These are phyloP conservation scores for Coemansia sp. DNA, from an alignment of 192 early-diverging fungal species.

Conservation along the genomic window DNA sequence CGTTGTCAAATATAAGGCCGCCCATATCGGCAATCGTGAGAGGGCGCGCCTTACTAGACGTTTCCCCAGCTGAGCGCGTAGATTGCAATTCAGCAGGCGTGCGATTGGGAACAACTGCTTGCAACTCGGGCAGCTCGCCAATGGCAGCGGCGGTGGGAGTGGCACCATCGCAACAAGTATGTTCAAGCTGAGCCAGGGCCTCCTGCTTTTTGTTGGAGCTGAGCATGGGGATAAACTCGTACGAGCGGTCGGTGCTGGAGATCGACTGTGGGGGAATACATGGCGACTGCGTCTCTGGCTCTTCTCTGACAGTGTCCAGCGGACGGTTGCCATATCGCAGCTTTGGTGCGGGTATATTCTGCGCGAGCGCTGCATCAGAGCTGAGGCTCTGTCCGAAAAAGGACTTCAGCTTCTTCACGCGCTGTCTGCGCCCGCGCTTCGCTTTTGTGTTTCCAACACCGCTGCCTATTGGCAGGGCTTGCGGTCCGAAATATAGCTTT, in stretches of 20 bases:
- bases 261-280: not conserved
- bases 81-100: too few species aligned
- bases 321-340: not conserved
- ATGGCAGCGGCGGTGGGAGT: too few species aligned
- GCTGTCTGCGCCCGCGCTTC: constrained; percentile 1
- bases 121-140: too few species aligned
- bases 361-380: constrained; percentile 20
- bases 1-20: too few species aligned
- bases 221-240: constrained; percentile 18
- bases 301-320: constrained; percentile 6
- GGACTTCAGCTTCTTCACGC: constrained; percentile 17
- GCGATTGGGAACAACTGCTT: too few species aligned
- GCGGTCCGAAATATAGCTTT: too few species aligned
- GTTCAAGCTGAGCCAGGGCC: not conserved
- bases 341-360: not conserved
- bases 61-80: too few species aligned
- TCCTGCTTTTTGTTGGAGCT: not conserved
- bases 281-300: not conserved
- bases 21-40: not conserved
- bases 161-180: too few species aligned
- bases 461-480: too few species aligned
- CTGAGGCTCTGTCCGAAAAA: constrained; percentile 43
- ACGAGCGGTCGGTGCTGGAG: constrained; percentile 11
- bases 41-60: too few species aligned
- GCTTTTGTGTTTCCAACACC: too few species aligned